Base-by-base conservation (phyloP, 2,329 filamentous ascomycete genomes). In the Cryphonectria nitschkei region DNA sequence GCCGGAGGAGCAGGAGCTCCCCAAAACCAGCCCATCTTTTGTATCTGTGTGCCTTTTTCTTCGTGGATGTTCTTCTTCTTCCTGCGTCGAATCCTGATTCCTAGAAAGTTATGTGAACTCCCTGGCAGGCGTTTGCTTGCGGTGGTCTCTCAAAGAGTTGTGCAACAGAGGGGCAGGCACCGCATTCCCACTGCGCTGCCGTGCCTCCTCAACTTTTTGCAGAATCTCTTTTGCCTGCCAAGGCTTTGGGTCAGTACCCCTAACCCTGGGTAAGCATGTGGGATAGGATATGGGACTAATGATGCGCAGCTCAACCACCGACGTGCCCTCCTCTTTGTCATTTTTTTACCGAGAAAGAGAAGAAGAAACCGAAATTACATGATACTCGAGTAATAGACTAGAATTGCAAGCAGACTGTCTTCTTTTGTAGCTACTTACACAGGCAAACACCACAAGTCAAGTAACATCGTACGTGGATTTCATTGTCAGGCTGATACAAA, bases 11-110 rank as follows among this genome's bases (percentile, higher is more conserved):
- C 76, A n/a, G 80, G 74, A 7, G 81, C 82, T 71, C 85, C 82
- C 87, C 88, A 90, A 73, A 89, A 81, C 89, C 89, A 91, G 74
- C 88, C 88, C 89, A 91, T 91, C 56, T 43, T 26, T 11, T n/a
- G 61, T 16, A 5, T 16, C 3, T 29, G 37, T 64, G 3, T 64
- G 22, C 1, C 6, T 7, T 5, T 43, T 43, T 43, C 13, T 14
- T 43, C 41, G 37, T 39, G 3, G 37, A 9, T 14, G 9, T 16
- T 43, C 41, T 43, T 43, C 14, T 6, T 16, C 41, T 19, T 43
- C 41, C 14, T 41, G 11, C 2, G 34, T 63, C 37, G 19, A 11
- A n/a, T 22, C 19, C 29, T 8, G 26, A 29, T 56, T 58, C 29
- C 54, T 58, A 6, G 22, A 7, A n/a, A 43, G 14, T 13, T 16